Evolutionary conservation across 2,329 filamentous ascomycete genomes (phyloP), one percentile per base, ranked within the genome.

Genomic region (Monilinia fructigena): DNA sequence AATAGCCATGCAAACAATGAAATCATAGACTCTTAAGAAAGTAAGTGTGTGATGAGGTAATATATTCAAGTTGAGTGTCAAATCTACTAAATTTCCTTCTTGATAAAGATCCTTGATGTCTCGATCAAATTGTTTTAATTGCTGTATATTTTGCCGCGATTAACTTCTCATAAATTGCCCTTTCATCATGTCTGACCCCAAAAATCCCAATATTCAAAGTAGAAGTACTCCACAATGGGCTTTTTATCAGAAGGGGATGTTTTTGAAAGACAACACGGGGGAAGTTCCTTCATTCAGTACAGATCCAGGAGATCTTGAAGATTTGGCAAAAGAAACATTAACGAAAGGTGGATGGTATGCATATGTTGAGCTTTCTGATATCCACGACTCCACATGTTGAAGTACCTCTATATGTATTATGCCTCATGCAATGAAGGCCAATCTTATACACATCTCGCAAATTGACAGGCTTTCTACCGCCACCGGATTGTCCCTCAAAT

Each of bases 401-500:
- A n/a, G 8, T 42, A 5, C 28, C 16, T 28, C 60, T 16, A 35
- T n/a, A 73, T 78, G 78, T 81, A 80, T 73, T 86, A 86, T 68
- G 82, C 83, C 38, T 85, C 83, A 16, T 85, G 80, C 67, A 86
- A 86, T 71, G 83, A 83, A 2, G 83, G 84, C 20, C 79, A 81
- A 67, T 85, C 82, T 0, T 79, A 78, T 70, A 82, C 79, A 3
- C 80, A 82, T 68, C 77, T 80, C n/a, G 83, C 83, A 28, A 89
- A 89, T 74, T 81, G 86, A 5, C 82, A 87, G 75, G 83, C 86
- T 62, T 89, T 89, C 78, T 87, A 84, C 76, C 81, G 85, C 1
- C 85, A 88, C 77, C 82, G 84, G 55, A 85, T 89, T 71, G 80
- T 89, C 56, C 85, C 86, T 0, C 81, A 82, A 55, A 85, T 83